phyloP scores from a whole-genome alignment of 2,329 filamentous ascomycete genomes.

The Cyphellophora europaea region DNA sequence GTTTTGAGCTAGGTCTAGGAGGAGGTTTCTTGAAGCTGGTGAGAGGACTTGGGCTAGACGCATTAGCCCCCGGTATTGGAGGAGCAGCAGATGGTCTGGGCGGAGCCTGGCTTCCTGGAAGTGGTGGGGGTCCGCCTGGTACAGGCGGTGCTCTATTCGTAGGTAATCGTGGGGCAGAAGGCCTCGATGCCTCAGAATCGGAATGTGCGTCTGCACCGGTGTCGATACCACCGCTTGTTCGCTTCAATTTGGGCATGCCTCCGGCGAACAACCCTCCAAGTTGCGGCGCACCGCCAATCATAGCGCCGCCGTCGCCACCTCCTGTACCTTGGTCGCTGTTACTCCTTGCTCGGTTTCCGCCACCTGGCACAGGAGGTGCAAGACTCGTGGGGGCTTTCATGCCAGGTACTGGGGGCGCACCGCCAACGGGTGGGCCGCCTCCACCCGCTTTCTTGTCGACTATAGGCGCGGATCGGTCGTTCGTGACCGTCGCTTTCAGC shows the following conservation, averaged over 20 bases:
- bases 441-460: conserved; percentile 49
- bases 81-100: conserved; percentile 45
- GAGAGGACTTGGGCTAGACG: conserved; percentile 36
- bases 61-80: conserved; percentile 42
- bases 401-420: conserved; percentile 73
- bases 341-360: conserved; percentile 60
- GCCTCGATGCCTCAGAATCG: conserved; percentile 58
- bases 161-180: conserved; percentile 46
- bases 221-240: conserved; percentile 72
- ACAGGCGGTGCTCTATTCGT: conserved; percentile 40
- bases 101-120: conserved; percentile 37
- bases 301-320: conserved; percentile 34
- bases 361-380: conserved; percentile 60
- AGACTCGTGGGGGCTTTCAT: conserved; percentile 54
- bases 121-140: conserved; percentile 41
- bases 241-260: conserved; percentile 91
- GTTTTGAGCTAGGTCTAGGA: conserved; percentile 41
- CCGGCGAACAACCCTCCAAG: conserved; percentile 81
- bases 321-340: conserved; percentile 61
- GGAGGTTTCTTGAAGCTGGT: conserved; percentile 53
- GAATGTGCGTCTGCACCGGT: conserved; percentile 74
- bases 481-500: conserved; percentile 80
- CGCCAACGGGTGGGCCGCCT: conserved; percentile 54
- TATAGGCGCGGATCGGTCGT: conserved; percentile 79
- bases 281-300: conserved; percentile 57